Evolutionary conservation across 2,329 filamentous ascomycete genomes (phyloP).

Genomic region (Xylariaceae sp.): DNA sequence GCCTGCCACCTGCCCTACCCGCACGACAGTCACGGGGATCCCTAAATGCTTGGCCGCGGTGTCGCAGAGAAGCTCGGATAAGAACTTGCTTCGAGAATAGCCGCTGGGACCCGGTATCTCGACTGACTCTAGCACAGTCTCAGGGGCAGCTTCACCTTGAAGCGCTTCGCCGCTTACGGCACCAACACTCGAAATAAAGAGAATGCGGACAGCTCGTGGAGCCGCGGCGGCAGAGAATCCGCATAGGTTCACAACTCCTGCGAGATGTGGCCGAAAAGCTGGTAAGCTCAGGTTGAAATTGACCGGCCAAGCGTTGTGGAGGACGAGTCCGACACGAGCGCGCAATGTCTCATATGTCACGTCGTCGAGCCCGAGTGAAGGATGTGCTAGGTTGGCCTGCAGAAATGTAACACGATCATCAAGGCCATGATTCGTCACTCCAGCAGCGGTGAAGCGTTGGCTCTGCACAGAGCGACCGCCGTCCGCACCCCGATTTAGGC

Average conservation of each 20-base stretch:
- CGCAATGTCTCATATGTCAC: slow-evolving; percentile 26
- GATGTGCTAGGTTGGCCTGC: slow-evolving; percentile 28
- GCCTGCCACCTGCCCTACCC: slow-evolving; percentile 42
- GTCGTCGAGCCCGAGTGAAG: background rate
- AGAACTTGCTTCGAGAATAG: slow-evolving; percentile 39
- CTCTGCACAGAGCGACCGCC: slow-evolving; percentile 23
- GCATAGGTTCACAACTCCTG: slow-evolving; percentile 33
- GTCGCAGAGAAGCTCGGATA: slow-evolving; percentile 38
- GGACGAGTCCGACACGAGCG: slow-evolving; percentile 25
- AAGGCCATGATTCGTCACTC: slow-evolving; percentile 3
- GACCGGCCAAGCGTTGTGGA: slow-evolving; percentile 38
- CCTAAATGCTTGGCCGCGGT: slow-evolving; percentile 28
- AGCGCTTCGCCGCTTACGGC: slow-evolving; percentile 11
- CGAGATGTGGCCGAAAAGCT: slow-evolving; percentile 33
- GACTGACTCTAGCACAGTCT: slow-evolving; percentile 18
- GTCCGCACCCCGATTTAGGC: slow-evolving; percentile 37
- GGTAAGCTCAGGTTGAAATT: slow-evolving; percentile 35
- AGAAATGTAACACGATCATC: slow-evolving; percentile 34
- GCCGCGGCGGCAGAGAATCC: slow-evolving; percentile 23
- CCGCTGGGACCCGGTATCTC: slow-evolving; percentile 26
- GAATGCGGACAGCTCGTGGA: slow-evolving; percentile 22
- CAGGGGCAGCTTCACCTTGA: slow-evolving; percentile 26
- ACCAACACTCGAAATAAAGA: slow-evolving; percentile 36
- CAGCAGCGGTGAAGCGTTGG: slow-evolving; percentile 14
- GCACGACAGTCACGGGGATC: slow-evolving; percentile 26